phyloP scores from a whole-genome alignment of 345 rosid genomes.

The Eucalyptus paniculata region DNA sequence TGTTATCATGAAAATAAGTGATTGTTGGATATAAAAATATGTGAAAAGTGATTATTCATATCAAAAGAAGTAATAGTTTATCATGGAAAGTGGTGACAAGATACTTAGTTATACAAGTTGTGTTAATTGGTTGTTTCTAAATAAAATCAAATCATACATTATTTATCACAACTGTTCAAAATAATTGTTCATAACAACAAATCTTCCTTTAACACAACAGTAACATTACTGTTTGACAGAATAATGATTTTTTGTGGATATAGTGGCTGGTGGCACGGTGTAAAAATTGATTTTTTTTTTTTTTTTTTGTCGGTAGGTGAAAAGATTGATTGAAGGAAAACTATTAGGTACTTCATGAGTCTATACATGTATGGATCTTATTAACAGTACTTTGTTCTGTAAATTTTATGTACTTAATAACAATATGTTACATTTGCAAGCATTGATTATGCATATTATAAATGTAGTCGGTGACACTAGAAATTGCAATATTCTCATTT shows the following conservation, averaged over 20 bases:
- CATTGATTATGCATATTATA: background rate
- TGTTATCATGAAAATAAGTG: background rate
- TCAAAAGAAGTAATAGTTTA: background rate
- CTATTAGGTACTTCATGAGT: background rate
- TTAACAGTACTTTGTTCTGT: background rate
- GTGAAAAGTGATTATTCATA: too few species aligned
- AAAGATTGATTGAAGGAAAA: background rate
- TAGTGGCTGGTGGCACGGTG: background rate
- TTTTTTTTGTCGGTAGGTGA: too few species aligned
- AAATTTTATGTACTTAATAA: background rate
- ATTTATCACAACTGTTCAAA: background rate
- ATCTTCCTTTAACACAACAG: background rate
- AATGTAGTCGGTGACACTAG: background rate
- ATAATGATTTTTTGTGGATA: background rate
- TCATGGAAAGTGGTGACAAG: background rate
- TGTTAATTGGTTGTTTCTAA: too few species aligned
- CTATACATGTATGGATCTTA: background rate
- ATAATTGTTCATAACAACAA: too few species aligned
- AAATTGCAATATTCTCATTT: background rate
- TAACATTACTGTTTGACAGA: background rate
- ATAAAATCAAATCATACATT: too few species aligned
- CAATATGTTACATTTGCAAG: background rate
- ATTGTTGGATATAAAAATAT: too few species aligned
- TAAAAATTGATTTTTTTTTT: too few species aligned
- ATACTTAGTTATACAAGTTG: background rate